A percentile compares a stretch with the other conserved stretches of the same genome.
These are phyloP conservation scores for Ophiostoma sp. DNA, from an alignment of 2,329 filamentous ascomycete genomes.

Conservation along the genomic window DNA sequence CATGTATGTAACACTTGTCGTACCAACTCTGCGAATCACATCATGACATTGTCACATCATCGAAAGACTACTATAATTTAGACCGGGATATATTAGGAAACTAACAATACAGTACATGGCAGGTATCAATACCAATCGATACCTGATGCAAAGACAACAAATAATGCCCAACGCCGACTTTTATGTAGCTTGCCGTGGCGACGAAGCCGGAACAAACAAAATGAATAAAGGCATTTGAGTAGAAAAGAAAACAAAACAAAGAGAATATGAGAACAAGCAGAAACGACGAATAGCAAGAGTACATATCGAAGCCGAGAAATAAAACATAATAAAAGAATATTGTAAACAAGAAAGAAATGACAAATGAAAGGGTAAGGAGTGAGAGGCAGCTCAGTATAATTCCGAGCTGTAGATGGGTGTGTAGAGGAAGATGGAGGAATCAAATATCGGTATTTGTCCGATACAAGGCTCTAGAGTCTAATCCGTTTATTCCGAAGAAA, in stretches of 20 bases:
- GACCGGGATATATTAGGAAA: constrained; percentile 14
- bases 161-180: constrained; percentile 13
- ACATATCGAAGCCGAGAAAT: not conserved
- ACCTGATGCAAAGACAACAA: not conserved
- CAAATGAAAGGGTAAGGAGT: not conserved
- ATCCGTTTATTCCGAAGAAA: not conserved
- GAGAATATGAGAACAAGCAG: not conserved
- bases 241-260: not conserved
- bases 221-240: not conserved
- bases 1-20: too few species aligned
- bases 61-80: not conserved
- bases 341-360: not conserved
- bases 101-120: constrained; percentile 8
- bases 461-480: not conserved
- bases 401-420: not conserved
- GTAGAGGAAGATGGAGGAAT: not conserved
- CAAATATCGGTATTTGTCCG: not conserved
- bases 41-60: not conserved
- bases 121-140: not conserved
- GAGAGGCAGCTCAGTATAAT: not conserved
- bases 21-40: too few species aligned
- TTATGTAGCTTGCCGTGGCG: constrained; percentile 1
- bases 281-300: not conserved
- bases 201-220: not conserved
- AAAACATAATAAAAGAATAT: not conserved